Conservation (phyloP, 2,329 filamentous ascomycete species). For the Chaetomiaceae sp. region DNA sequence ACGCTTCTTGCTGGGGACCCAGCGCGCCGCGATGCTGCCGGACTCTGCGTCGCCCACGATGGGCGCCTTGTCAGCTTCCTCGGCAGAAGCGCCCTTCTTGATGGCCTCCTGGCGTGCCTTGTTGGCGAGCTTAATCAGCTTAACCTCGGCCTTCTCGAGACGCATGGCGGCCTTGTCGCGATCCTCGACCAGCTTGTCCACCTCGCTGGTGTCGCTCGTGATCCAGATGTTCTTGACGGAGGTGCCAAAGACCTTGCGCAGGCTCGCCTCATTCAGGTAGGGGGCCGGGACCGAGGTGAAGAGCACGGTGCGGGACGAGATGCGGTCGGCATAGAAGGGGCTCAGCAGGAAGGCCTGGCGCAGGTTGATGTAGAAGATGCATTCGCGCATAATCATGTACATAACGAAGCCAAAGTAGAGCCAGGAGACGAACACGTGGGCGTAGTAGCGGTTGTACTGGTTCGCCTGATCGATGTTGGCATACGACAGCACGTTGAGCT, state of each 20-base stretch:
- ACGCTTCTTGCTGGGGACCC: slow-evolving; percentile 67
- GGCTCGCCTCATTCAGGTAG: slow-evolving; percentile 71
- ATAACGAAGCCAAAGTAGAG: slow-evolving; percentile 84
- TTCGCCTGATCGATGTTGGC: slow-evolving; percentile 61
- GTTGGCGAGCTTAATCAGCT: slow-evolving; percentile 76
- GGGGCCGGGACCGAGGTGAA: slow-evolving; percentile 77
- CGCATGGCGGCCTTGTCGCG: slow-evolving; percentile 75
- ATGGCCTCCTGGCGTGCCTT: slow-evolving; percentile 62
- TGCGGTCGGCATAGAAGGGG: slow-evolving; percentile 74
- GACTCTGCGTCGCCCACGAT: slow-evolving; percentile 60
- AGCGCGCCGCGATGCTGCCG: slow-evolving; percentile 67
- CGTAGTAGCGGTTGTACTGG: slow-evolving; percentile 65
- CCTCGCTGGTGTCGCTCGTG: slow-evolving; percentile 67
- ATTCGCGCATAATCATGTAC: slow-evolving; percentile 81
- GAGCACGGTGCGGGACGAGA: slow-evolving; percentile 86
- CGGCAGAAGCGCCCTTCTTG: slow-evolving; percentile 52
- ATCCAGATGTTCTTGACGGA: slow-evolving; percentile 84
- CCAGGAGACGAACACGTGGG: slow-evolving; percentile 76
- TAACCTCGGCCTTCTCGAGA: slow-evolving; percentile 81
- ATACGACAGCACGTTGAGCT: slow-evolving; percentile 77
- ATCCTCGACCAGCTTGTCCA: slow-evolving; percentile 77
- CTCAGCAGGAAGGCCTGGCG: slow-evolving; percentile 89
- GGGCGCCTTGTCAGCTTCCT: slow-evolving; percentile 39
- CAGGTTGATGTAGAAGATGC: slow-evolving; percentile 86
- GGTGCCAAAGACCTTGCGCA: slow-evolving; percentile 76